Percentiles rank a stretch among this genome's conserved stretches.
phyloP scores from a whole-genome alignment of 2,329 filamentous ascomycete genomes.

The Xylaria sp. region DNA sequence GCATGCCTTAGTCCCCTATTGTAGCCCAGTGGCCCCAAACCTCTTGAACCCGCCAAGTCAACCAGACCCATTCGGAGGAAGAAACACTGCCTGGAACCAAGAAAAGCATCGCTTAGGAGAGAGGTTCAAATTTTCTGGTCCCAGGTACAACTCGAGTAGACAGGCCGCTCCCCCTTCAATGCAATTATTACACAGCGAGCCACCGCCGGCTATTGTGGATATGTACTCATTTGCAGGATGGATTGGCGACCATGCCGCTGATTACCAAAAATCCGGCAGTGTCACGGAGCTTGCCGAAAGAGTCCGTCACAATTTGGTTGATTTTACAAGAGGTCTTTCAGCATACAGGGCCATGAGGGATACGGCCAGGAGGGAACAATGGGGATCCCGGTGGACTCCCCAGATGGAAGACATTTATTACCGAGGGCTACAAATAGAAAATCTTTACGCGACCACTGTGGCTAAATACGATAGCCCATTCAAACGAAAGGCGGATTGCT shows the following conservation, averaged over 20 bases:
- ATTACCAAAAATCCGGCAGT: background rate
- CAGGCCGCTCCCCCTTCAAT: background rate
- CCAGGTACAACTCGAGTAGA: background rate
- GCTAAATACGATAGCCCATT: background rate
- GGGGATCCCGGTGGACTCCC: background rate
- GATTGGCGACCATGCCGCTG: background rate
- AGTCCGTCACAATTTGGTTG: background rate
- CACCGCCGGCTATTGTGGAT: background rate
- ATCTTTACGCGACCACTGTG: background rate
- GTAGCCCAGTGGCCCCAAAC: background rate
- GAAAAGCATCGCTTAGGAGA: background rate
- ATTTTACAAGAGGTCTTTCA: background rate
- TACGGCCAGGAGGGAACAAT: background rate
- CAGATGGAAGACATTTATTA: background rate
- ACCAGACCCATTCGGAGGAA: background rate
- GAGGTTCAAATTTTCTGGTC: background rate
- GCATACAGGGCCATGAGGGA: background rate
- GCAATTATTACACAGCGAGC: background rate
- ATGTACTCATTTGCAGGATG: background rate
- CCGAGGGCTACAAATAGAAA: background rate
- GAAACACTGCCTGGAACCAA: background rate
- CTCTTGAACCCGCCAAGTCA: background rate
- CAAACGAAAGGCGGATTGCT: background rate
- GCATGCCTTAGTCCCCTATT: background rate
- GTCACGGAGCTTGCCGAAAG: background rate